A percentile compares a stretch with the other conserved stretches of the same genome.
Conservation (phyloP, 441 rosid species). For the Pelargonium australe region DNA sequence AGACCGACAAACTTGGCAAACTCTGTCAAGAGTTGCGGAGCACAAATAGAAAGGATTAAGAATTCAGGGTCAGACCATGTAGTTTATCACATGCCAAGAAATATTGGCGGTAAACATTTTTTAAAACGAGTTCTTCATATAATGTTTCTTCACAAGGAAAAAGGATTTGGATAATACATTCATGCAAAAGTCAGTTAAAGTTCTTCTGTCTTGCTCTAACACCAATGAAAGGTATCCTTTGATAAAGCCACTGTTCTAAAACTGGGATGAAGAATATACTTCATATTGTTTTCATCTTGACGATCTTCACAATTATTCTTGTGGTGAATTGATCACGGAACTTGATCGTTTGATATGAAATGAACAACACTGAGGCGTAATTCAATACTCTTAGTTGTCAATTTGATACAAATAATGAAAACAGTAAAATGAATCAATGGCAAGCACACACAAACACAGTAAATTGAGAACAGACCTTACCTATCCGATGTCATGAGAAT, state of each 20-base stretch:
- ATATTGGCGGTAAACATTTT: no score
- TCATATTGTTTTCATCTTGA: background rate
- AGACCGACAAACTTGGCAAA: no score
- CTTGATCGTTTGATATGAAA: background rate
- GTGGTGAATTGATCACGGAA: background rate
- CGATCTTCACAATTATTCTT: background rate
- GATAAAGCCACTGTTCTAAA: background rate
- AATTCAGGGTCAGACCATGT: no score
- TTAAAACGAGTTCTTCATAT: no score
- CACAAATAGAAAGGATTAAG: no score
- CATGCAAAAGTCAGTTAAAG: no score
- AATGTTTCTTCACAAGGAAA: no score
- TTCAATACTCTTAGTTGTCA: background rate
- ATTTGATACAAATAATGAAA: background rate
- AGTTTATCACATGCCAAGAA: no score
- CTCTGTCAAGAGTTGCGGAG: no score
- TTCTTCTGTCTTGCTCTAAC: no score
- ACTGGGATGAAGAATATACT: background rate
- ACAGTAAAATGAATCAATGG: background rate
- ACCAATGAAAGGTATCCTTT: background rate
- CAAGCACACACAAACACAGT: slow-evolving; percentile 12
- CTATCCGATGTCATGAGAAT: slow-evolving; percentile 77
- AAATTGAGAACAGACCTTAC: slow-evolving; percentile 32
- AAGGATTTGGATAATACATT: no score
- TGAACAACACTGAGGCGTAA: background rate